Conservation (phyloP, 2,329 filamentous ascomycete species). For the Microsporum canis region DNA sequence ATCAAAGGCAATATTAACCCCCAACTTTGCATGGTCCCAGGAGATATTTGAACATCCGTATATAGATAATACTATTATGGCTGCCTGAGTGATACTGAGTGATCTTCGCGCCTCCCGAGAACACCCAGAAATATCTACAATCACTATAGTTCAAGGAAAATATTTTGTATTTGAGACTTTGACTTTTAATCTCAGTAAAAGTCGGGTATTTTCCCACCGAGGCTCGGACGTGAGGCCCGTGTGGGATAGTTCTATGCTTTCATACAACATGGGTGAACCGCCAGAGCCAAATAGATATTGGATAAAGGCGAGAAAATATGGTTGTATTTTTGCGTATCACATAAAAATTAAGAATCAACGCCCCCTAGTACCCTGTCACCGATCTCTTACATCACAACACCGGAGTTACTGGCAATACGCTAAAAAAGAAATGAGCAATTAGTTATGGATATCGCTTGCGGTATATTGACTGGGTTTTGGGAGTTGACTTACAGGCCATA, state of each 20-base stretch:
- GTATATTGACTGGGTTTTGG: not conserved
- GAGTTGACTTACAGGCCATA: conserved; percentile 74
- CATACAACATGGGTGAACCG: conserved; percentile 1
- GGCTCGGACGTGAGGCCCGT: conserved; percentile 1
- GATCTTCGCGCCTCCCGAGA: too few relatives aligned
- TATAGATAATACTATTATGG: not conserved
- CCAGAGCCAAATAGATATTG: not conserved
- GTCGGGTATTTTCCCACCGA: not conserved
- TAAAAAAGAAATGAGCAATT: conserved; percentile 25
- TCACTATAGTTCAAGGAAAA: not conserved
- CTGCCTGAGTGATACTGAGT: not conserved
- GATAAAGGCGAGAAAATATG: conserved; percentile 7
- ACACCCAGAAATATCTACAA: not conserved
- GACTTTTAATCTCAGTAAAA: not conserved
- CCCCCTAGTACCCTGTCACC: conserved; percentile 4
- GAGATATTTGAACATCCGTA: too few relatives aligned
- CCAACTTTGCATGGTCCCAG: too few relatives aligned
- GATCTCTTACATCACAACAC: conserved; percentile 91
- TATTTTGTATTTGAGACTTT: not conserved
- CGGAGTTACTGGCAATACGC: conserved; percentile 99
- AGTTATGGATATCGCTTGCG: not conserved
- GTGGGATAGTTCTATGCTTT: not conserved
- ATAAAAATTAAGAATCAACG: conserved; percentile 13
- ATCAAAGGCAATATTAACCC: too few relatives aligned
- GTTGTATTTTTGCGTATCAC: conserved; percentile 14